Percentiles rank a stretch among this genome's conserved stretches.
These are phyloP conservation scores for Fusarium neocosmosporiellum DNA, from an alignment of 2,329 filamentous ascomycete genomes.

Conservation along the genomic window DNA sequence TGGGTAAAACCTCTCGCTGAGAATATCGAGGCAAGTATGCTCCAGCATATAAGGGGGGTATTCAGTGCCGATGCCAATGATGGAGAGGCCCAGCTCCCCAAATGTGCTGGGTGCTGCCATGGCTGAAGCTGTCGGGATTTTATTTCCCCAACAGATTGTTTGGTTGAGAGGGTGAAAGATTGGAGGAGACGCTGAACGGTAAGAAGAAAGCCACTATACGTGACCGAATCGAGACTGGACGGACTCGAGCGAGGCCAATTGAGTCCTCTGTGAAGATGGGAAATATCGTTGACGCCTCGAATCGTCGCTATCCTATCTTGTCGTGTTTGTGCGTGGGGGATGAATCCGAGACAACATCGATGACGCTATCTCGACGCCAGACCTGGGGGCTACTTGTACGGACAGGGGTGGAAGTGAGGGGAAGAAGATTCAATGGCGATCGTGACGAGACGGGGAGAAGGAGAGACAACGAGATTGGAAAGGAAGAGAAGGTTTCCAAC, in stretches of 20 bases:
- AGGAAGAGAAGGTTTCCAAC: not conserved
- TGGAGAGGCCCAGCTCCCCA: constrained; percentile 68
- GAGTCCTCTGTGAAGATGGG: not conserved
- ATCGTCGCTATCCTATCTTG: constrained; percentile 13
- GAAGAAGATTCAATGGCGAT: not conserved
- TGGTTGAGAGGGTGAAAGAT: constrained; percentile 15
- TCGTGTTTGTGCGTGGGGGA: constrained; percentile 8
- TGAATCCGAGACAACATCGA: constrained; percentile 23
- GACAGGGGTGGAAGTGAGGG: constrained; percentile 28
- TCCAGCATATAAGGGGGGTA: constrained; percentile 69
- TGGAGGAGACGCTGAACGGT: not conserved
- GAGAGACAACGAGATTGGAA: not conserved
- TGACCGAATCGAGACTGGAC: not conserved
- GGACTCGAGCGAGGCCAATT: constrained; percentile 12
- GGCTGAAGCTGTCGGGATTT: constrained; percentile 16
- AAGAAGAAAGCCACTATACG: not conserved
- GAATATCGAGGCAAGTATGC: constrained; percentile 60
- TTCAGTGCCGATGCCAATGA: constrained; percentile 68
- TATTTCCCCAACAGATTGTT: constrained; percentile 32
- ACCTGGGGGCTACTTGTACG: constrained; percentile 14
- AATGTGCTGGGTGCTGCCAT: constrained; percentile 58
- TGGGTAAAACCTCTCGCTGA: constrained; percentile 69
- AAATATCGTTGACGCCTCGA: constrained; percentile 27
- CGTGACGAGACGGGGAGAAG: not conserved
- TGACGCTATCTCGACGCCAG: constrained; percentile 37